Conservation (phyloP, 164 flowering plant species). For the Piper longum region DNA sequence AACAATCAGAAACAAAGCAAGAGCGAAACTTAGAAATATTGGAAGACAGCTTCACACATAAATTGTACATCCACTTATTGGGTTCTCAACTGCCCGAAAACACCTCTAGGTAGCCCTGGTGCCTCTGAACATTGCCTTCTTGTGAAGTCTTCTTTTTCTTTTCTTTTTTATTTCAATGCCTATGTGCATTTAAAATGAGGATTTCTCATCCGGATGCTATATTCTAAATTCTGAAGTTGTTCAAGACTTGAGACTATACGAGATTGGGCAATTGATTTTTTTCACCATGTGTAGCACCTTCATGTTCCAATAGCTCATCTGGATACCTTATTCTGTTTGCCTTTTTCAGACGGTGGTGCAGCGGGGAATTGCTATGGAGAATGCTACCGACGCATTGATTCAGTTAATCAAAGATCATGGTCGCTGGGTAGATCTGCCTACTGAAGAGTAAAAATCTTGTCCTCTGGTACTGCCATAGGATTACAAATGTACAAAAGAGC, state of each 20-base stretch:
- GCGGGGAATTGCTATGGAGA: slow-evolving; percentile 79
- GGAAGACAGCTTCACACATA: no score
- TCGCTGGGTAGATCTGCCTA: slow-evolving; percentile 92
- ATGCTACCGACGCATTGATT: slow-evolving; percentile 87
- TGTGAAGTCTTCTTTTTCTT: no score
- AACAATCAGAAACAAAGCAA: no score
- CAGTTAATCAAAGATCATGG: slow-evolving; percentile 89
- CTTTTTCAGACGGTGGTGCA: slow-evolving; percentile 67
- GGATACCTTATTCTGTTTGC: neutral
- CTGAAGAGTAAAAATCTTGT: slow-evolving; percentile 35
- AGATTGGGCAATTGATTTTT: neutral
- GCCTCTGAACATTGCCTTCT: no score
- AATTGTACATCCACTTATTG: no score
- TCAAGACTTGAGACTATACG: neutral
- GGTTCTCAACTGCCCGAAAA: no score
- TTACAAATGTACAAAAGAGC: neutral
- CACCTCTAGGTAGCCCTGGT: no score
- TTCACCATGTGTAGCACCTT: neutral
- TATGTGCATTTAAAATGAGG: no score
- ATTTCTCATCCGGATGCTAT: no score
- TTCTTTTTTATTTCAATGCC: no score
- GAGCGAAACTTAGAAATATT: no score
- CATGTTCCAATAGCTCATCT: neutral
- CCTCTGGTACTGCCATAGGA: neutral
- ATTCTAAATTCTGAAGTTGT: no score